These are phyloP conservation scores for Aspergillus sp. DNA, from an alignment of 2,329 filamentous ascomycete species.

Conservation along the genomic window DNA sequence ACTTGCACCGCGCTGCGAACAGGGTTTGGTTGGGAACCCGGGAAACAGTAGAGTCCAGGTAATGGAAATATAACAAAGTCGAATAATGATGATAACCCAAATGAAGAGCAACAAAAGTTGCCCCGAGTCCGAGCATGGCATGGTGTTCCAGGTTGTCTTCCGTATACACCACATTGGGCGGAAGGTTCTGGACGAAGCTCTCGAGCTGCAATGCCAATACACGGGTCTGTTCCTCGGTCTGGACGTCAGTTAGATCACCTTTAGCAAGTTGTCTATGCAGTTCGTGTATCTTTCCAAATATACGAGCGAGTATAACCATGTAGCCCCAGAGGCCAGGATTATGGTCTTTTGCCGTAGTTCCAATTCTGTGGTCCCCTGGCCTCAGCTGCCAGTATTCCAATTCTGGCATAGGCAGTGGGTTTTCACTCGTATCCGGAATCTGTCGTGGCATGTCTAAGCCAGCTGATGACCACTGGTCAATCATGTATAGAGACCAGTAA, in stretches of 20 bases:
- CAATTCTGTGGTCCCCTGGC: too few relatives aligned
- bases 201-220: not conserved
- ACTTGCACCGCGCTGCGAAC: constrained; percentile 1
- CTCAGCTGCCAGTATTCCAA: not conserved
- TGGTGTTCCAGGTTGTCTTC: not conserved
- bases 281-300: not conserved
- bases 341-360: not conserved
- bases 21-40: not conserved
- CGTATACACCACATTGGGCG: not conserved
- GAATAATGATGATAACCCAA: constrained; percentile 1
- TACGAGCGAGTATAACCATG: not conserved
- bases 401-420: not conserved
- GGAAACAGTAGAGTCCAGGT: not conserved
- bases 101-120: not conserved
- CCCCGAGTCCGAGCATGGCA: not conserved
- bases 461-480: constrained; percentile 1
- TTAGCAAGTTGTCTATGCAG: not conserved
- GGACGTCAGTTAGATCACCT: not conserved
- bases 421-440: not conserved
- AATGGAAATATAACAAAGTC: not conserved
- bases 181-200: not conserved
- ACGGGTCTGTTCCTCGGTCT: not conserved
- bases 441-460: not conserved
- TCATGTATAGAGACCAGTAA: constrained; percentile 4
- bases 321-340: not conserved